Percentiles rank a stretch among this genome's conserved stretches.
Conservation (phyloP, 2,329 filamentous ascomycete species). For the Exophiala mesophila region DNA sequence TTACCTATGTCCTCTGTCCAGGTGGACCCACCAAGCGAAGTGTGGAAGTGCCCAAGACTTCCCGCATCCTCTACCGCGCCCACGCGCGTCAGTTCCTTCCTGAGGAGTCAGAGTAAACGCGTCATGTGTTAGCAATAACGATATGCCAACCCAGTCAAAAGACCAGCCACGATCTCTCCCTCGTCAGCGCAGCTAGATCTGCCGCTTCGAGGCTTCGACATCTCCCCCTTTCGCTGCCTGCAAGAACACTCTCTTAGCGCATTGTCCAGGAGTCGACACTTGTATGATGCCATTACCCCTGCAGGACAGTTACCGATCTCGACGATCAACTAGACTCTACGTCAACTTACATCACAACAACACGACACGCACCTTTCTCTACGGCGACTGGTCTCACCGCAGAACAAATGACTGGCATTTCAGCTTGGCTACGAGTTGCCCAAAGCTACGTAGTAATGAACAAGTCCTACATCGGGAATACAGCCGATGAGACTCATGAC, state of each 20-base stretch:
- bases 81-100: constrained; percentile 24
- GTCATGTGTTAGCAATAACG: constrained; percentile 2
- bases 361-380: not conserved
- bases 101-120: constrained; percentile 10
- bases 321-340: constrained; percentile 16
- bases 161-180: constrained; percentile 1
- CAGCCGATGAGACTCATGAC: not conserved
- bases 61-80: constrained; percentile 19
- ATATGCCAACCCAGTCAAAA: constrained; percentile 1
- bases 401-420: constrained; percentile 8
- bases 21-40: constrained; percentile 22
- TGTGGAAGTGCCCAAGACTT: constrained; percentile 6
- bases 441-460: not conserved
- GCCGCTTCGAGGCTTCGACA: constrained; percentile 12
- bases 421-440: constrained; percentile 4
- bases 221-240: constrained; percentile 15
- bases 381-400: constrained; percentile 17
- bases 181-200: constrained; percentile 25
- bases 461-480: not conserved
- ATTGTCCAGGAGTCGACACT: constrained; percentile 25
- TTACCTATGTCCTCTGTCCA: constrained; percentile 25
- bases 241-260: constrained; percentile 21
- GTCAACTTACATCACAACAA: constrained; percentile 3
- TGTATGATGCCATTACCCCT: constrained; percentile 19
- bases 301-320: constrained; percentile 23